Base-by-base conservation (phyloP, 139 green algal genomes). In the Closterium sp. region DNA sequence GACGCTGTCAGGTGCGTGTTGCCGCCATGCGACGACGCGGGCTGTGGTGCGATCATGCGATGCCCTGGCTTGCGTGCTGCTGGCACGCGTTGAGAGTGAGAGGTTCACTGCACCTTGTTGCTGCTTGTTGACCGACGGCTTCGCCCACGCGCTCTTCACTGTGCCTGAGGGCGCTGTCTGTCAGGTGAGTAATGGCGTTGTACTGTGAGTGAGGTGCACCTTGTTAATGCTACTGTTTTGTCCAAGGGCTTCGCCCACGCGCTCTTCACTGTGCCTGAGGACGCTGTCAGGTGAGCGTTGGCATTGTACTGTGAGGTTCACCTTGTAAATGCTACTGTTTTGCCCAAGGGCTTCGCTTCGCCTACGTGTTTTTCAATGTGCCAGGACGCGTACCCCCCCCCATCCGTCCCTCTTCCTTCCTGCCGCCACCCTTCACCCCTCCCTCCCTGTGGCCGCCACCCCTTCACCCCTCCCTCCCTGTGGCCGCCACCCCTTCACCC, bases 81-180 rank as follows among this genome's bases (percentile, higher is more conserved):
- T n/a, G n/a, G n/a, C n/a, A n/a, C n/a, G n/a, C n/a, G n/a, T n/a
- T n/a, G n/a, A n/a, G n/a, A n/a, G n/a, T n/a, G n/a, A n/a, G n/a
- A n/a, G n/a, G n/a, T n/a, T n/a, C n/a, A n/a, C n/a, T n/a, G n/a
- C n/a, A n/a, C n/a, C n/a, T n/a, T n/a, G n/a, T n/a, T n/a, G n/a
- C n/a, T n/a, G n/a, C n/a, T n/a, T n/a, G n/a, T n/a, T n/a, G n/a
- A n/a, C n/a, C n/a, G n/a, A n/a, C n/a, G n/a, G n/a, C n/a, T n/a
- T n/a, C n/a, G n/a, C n/a, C n/a, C n/a, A n/a, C n/a, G n/a, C n/a
- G n/a, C n/a, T n/a, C n/a, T 99, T 96, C 92, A 34, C 90, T 1
- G 81, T 97, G 8, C 95, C 97, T 1, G 95, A 97, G 34, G 88
- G 93, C 6, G 98, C 97, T 9, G 91, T 95, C 97, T 9, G 91